phyloP scores from a whole-genome alignment of 2,329 filamentous ascomycete genomes.

The Colletotrichum truncatum region DNA sequence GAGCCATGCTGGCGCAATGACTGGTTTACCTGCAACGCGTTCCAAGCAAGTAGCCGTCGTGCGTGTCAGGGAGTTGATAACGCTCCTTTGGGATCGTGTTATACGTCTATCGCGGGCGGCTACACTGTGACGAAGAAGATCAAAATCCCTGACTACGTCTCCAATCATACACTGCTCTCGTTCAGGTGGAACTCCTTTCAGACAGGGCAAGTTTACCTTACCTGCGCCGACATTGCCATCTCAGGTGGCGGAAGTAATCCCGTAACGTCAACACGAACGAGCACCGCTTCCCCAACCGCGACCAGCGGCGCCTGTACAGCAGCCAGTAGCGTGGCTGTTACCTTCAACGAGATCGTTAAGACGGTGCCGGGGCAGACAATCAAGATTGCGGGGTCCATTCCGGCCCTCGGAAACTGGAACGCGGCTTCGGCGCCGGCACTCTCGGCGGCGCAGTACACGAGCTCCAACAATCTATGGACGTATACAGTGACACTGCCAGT shows the following conservation, averaged over 20 bases:
- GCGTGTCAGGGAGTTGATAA: conserved; percentile 57
- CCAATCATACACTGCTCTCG: conserved; percentile 59
- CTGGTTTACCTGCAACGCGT: conserved; percentile 64
- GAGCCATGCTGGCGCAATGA: conserved; percentile 58
- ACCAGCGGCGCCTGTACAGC: conserved; percentile 39
- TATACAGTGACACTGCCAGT: conserved; percentile 59
- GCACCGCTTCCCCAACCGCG: conserved; percentile 25
- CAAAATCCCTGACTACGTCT: conserved; percentile 56
- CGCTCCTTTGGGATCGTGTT: conserved; percentile 53
- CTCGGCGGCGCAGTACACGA: conserved; percentile 62
- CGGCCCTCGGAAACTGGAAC: conserved; percentile 47
- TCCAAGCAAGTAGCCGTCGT: conserved; percentile 45
- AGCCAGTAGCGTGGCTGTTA: conserved; percentile 47
- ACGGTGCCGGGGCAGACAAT: conserved; percentile 59
- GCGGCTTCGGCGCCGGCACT: conserved; percentile 56
- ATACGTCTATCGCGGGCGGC: conserved; percentile 60
- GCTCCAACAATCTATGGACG: conserved; percentile 63
- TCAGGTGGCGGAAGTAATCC: conserved; percentile 31
- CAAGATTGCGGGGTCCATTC: conserved; percentile 56
- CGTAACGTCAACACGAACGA: conserved; percentile 30
- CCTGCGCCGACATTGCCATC: conserved; percentile 62
- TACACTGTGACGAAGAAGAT: conserved; percentile 63
- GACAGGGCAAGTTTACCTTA: conserved; percentile 62
- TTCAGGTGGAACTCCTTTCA: conserved; percentile 66
- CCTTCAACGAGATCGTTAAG: conserved; percentile 51